Base-by-base conservation (phyloP, 345 rosid species). In the Bruguiera sexangula region DNA sequence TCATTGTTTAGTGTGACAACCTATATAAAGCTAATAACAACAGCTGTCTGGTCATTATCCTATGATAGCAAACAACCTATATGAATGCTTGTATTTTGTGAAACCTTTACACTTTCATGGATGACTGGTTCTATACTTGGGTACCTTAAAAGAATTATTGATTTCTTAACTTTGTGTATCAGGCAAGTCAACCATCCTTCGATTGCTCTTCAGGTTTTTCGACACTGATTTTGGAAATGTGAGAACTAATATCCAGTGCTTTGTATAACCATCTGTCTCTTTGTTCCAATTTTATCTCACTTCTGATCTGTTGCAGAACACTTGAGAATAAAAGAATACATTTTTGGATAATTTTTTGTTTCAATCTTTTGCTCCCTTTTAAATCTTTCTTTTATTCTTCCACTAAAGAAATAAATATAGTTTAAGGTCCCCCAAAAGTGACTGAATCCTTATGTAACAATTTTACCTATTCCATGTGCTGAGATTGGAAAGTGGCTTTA, bases 181-280 rank as follows among this genome's bases (percentile, higher is more conserved):
- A 95, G 96, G 99, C 63, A 95, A 95, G 83, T 95, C 99, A 68
- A 95, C 99, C 68, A 82, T 95, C 74, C 96, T 95, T 62, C 82
- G 99, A 81, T 75, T 95, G 89, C 83, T 95, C 70, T 90, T 92
- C 83, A 87, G 99, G 69, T 85, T 86, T 76, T 95, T 90, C 53
- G 93, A 95, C 62, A 53, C 91, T 68, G 83, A 90, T 76, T 84
- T 87, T 36, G 99, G 99, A 83, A 82, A 64, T 60, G 99, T 95
- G 88, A 90, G 92, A 65, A 58, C 67, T 60, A 53, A 56, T 73
- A 18, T 68, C 54, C 60, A 20, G 19, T 10, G 24, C 29, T 24
- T 8, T 6, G 6, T 56, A 16, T 56, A 21, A 21, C 60, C 13
- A 10, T 43, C 18, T 15, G 18, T 56, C 27, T 55, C 1, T 55